A percentile compares a stretch with the other conserved stretches of the same genome.
These are phyloP conservation scores for Pseudozyma sp. DNA, from an alignment of 1,284 basidiomycete species.

Conservation along the genomic window DNA sequence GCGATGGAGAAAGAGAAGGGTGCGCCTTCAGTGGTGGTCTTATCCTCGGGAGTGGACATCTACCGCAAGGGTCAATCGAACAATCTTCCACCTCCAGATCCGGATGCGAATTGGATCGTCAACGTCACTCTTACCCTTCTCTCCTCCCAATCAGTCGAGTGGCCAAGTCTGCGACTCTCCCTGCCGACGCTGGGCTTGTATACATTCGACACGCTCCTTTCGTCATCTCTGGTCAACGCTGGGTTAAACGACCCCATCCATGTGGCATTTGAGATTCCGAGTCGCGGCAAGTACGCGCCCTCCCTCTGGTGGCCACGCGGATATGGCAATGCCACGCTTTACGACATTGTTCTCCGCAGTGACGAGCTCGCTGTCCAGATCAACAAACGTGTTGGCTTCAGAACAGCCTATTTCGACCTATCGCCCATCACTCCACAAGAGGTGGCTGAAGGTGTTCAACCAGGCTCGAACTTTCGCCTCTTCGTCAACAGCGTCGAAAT, in stretches of 20 bases:
- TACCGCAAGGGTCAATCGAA: conserved; percentile 52
- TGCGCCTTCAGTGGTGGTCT: conserved; percentile 1
- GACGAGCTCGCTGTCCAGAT: conserved; percentile 21
- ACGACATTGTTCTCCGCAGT: conserved; percentile 33
- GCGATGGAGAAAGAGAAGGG: background rate
- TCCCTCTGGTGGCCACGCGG: conserved; percentile 58
- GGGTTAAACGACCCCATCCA: conserved; percentile 32
- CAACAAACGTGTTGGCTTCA: conserved; percentile 46
- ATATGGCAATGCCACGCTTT: conserved; percentile 45
- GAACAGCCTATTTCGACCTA: conserved; percentile 56
- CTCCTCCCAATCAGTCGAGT: conserved; percentile 1
- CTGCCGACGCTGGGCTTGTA: conserved; percentile 23
- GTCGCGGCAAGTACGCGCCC: conserved; percentile 28
- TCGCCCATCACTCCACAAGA: conserved; percentile 29
- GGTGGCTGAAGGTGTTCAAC: conserved; percentile 26
- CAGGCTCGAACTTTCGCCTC: conserved; percentile 52
- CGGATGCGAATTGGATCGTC: conserved; percentile 56
- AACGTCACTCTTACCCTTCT: conserved; percentile 56
- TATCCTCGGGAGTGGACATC: conserved; percentile 37
- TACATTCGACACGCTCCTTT: conserved; percentile 25
- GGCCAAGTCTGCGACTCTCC: conserved; percentile 21
- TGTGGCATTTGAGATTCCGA: conserved; percentile 36
- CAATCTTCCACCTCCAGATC: conserved; percentile 52
- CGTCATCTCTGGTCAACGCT: conserved; percentile 4
- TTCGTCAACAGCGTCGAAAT: conserved; percentile 46